phyloP scores from a whole-genome alignment of 1,139 yeast genomes.

The Hansenula sp. region DNA sequence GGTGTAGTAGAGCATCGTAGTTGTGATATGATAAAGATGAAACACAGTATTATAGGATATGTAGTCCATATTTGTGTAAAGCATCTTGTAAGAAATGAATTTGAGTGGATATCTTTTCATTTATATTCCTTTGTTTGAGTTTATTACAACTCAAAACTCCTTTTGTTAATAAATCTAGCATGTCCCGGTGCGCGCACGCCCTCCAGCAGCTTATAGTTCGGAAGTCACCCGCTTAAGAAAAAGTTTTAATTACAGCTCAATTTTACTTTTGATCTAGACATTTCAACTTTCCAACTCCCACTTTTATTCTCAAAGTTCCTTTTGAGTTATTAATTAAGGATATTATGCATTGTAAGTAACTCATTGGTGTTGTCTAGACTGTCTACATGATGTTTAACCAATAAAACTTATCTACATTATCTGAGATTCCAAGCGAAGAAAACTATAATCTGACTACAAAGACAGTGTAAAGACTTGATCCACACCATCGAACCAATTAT shows the following conservation, averaged over 20 bases:
- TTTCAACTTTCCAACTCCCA: no score
- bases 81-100: no score
- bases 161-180: no score
- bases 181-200: no score
- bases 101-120: no score
- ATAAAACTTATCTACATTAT: constrained; percentile 24
- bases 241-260: no score
- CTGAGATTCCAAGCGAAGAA: constrained; percentile 20
- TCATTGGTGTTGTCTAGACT: not conserved
- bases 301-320: not conserved
- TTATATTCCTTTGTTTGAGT: no score
- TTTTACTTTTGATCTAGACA: not conserved
- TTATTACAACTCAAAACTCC: no score
- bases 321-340: no score
- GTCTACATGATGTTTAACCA: constrained; percentile 4
- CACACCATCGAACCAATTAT: no score
- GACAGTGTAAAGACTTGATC: no score
- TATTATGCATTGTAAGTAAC: no score
- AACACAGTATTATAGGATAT: not conserved
- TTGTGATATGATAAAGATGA: not conserved
- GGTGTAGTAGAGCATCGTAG: constrained; percentile 1
- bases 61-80: not conserved
- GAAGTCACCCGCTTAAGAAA: not conserved
- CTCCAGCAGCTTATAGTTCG: not conserved
- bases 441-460: constrained; percentile 4